phyloP scores from a whole-genome alignment of 306 rosid species.

The Potentilla sterilis region DNA sequence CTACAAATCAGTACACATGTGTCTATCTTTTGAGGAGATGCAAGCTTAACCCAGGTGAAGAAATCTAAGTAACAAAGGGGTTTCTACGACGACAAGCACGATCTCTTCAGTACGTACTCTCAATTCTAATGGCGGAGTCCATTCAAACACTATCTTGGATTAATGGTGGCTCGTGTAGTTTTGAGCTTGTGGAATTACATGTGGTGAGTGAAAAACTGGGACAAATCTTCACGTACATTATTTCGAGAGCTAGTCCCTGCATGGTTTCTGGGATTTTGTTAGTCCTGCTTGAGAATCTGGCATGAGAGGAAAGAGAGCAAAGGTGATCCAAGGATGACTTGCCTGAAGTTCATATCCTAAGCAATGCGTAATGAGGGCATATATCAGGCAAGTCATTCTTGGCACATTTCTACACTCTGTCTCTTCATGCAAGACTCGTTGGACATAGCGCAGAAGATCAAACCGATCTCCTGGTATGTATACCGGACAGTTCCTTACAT shows the following conservation, averaged over 20 bases:
- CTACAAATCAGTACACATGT: not conserved
- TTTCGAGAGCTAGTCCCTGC: too few species aligned
- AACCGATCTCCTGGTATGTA: not conserved
- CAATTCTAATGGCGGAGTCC: too few species aligned
- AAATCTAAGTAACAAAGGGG: not conserved
- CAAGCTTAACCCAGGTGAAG: not conserved
- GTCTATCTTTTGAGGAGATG: not conserved
- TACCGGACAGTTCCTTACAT: not conserved
- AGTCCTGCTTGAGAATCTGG: conserved; percentile 18
- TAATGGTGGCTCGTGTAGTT: too few species aligned
- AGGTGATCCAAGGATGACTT: conserved; percentile 56
- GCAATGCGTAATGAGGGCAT: not conserved
- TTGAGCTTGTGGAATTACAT: too few species aligned
- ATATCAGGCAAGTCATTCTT: conserved; percentile 41
- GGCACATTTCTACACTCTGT: conserved; percentile 43
- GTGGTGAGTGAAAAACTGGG: too few species aligned
- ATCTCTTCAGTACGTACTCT: too few species aligned
- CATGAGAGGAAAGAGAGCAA: conserved; percentile 35
- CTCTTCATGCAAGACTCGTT: conserved; percentile 7
- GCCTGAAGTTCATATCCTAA: conserved; percentile 21
- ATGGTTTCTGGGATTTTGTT: not conserved
- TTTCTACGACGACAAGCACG: too few species aligned
- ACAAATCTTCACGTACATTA: too few species aligned
- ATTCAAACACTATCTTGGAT: too few species aligned
- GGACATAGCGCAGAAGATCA: not conserved